Conservation (phyloP, 345 rosid genomes). For the Microcos paniculata region DNA sequence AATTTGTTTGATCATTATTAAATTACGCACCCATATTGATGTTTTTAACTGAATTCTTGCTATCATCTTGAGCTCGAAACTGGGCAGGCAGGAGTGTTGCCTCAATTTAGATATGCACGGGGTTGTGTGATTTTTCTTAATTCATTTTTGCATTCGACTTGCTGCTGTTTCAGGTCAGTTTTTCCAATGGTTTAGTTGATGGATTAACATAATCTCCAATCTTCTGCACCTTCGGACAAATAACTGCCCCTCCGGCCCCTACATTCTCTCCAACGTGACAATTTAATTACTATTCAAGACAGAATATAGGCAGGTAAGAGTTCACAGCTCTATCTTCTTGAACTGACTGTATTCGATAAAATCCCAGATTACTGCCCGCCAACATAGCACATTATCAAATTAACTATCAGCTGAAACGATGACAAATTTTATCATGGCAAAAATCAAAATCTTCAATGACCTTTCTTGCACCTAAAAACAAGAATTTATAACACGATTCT, state of each 20-base stretch:
- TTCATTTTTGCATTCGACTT: neutral
- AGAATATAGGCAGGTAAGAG: too few species aligned
- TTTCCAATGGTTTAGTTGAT: neutral
- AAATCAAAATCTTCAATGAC: neutral
- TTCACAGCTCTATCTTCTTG: too few species aligned
- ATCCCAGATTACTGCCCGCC: neutral
- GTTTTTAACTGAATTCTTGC: neutral
- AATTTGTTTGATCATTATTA: neutral
- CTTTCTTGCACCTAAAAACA: neutral
- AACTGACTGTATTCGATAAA: neutral
- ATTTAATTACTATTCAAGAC: too few species aligned
- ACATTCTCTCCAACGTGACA: neutral
- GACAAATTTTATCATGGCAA: neutral
- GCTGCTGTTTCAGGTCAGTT: neutral
- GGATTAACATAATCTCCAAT: neutral
- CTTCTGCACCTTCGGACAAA: neutral
- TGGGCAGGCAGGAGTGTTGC: neutral
- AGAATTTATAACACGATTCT: neutral
- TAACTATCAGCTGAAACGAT: neutral
- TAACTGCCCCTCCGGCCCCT: neutral
- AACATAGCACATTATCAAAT: too few species aligned
- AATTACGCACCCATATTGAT: neutral
- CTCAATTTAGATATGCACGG: neutral
- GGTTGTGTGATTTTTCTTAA: neutral
- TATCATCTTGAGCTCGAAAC: neutral